Base-by-base conservation (phyloP, 2,329 filamentous ascomycete genomes). In the Alternaria infectoria region DNA sequence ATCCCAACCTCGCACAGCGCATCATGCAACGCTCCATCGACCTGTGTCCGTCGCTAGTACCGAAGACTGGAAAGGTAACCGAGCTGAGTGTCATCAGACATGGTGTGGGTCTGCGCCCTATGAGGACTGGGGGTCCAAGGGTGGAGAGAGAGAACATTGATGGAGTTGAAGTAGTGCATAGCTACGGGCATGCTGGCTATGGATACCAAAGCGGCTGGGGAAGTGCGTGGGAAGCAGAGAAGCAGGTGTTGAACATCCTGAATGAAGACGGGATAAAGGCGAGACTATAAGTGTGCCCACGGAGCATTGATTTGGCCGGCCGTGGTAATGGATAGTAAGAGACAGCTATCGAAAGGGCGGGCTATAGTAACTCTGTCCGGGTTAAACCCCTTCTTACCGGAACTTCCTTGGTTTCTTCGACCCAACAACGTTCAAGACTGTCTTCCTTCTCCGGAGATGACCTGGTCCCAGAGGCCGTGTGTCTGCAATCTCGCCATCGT, bases 11-110 rank as follows among this genome's bases (percentile, higher is more conserved):
- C n/a, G 92, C 93, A 0, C 81, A 86, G 57, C 86, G 93, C 12
- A 97, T 97, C 77, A 96, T 97, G 92, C 89, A 90, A 80, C 87
- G 93, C n/a, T 85, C 86, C 21, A 83, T 92, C 6, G 86, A 87
- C 30, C 78, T 88, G 28, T 87, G 88, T 73, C 92, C 92, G 0
- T 82, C 85, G 59, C 82, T 95, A 66, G 87, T 88, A 2, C 75
- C 75, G 4, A 74, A 73, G 83, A 81, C 64, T 87, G 91, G 4
- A 85, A 89, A 79, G 91, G 92, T 1, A 86, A 94, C 25, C 87
- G 93, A 76, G 90, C 86, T 19, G 78, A 89, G 90, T 76, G 84
- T 97, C 19, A 85, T 97, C 54, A 85, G 93, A 17, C 93, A 97
- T 77, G 91, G 89, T 5, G 93, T 97, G 13, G 94, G 94, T 0